Conservation (phyloP, 2,329 filamentous ascomycete genomes). For the Beauveria medogensis region DNA sequence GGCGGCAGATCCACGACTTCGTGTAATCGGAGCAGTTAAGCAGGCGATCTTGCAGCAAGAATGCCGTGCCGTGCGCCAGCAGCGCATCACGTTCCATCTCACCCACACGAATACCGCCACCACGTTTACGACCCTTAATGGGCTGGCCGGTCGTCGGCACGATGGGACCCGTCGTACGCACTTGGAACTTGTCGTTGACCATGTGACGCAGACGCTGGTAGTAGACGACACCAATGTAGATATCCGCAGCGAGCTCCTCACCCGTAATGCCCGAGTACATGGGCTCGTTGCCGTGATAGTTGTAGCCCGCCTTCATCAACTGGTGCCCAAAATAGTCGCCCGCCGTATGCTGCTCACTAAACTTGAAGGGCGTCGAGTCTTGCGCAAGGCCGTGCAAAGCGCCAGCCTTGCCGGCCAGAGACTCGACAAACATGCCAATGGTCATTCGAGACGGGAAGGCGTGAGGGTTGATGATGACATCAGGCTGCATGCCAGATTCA, state of each 20-base stretch:
- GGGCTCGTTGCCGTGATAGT: constrained; percentile 96
- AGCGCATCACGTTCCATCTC: constrained; percentile 98
- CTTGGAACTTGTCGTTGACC: constrained; percentile 99
- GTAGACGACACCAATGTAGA: constrained; percentile 95
- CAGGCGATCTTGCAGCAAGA: constrained; percentile 86
- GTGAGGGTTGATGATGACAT: constrained; percentile 98
- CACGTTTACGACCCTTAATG: constrained; percentile 92
- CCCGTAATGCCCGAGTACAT: constrained; percentile 98
- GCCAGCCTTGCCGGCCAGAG: constrained; percentile 88
- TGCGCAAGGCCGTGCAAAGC: constrained; percentile 93
- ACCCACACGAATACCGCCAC: constrained; percentile 96
- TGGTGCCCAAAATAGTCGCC: constrained; percentile 95
- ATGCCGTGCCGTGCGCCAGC: constrained; percentile 89
- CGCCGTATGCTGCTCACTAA: constrained; percentile 85
- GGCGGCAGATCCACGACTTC: constrained; percentile 79
- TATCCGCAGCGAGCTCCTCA: constrained; percentile 86
- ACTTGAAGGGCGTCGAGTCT: constrained; percentile 91
- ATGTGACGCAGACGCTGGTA: constrained; percentile 98
- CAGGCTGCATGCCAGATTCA: constrained; percentile 91
- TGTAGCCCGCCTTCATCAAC: constrained; percentile 89
- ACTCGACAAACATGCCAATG: constrained; percentile 98
- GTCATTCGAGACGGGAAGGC: constrained; percentile 99
- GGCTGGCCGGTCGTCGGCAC: constrained; percentile 88
- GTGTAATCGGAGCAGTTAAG: constrained; percentile 97
- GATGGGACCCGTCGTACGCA: constrained; percentile 88